A percentile compares a stretch with the other conserved stretches of the same genome.
phyloP scores from a whole-genome alignment of 2,329 filamentous ascomycete genomes.

The Colletotrichum destructivum region DNA sequence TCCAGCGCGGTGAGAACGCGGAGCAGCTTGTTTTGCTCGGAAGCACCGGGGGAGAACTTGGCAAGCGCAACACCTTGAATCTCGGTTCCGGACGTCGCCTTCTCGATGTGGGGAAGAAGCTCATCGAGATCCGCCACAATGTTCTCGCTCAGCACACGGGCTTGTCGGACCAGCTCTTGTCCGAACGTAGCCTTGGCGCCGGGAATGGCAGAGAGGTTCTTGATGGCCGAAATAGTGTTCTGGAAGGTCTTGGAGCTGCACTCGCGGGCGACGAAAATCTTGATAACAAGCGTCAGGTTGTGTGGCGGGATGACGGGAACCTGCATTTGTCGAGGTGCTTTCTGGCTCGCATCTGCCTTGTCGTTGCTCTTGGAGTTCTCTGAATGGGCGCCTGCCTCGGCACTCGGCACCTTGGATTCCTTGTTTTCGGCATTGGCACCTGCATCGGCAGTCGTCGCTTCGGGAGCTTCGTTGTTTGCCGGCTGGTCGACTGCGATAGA shows the following conservation, averaged over 20 bases:
- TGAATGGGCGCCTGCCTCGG: not conserved
- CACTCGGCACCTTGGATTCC: slow-evolving; percentile 10
- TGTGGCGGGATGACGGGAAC: slow-evolving; percentile 89
- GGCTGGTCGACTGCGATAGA: slow-evolving; percentile 42
- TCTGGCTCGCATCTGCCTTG: slow-evolving; percentile 59
- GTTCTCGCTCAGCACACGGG: slow-evolving; percentile 85
- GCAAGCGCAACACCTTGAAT: slow-evolving; percentile 94
- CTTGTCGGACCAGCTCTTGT: slow-evolving; percentile 91
- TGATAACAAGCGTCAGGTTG: slow-evolving; percentile 94
- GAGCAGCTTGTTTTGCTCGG: slow-evolving; percentile 95
- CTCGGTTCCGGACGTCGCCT: slow-evolving; percentile 90
- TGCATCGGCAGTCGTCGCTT: slow-evolving; percentile 42
- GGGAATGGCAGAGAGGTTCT: slow-evolving; percentile 94
- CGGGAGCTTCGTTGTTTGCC: slow-evolving; percentile 43
- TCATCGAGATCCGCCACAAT: slow-evolving; percentile 89
- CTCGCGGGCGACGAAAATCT: slow-evolving; percentile 95
- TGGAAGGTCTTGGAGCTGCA: slow-evolving; percentile 98
- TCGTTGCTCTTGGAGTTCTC: slow-evolving; percentile 55
- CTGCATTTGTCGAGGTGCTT: slow-evolving; percentile 74
- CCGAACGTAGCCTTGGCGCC: slow-evolving; percentile 92
- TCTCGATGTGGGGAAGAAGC: slow-evolving; percentile 87
- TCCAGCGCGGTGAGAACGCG: slow-evolving; percentile 94
- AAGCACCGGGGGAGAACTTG: slow-evolving; percentile 96
- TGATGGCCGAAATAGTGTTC: slow-evolving; percentile 98
- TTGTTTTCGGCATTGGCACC: slow-evolving; percentile 34